These are phyloP conservation scores for Chlorella sp. DNA, from an alignment of 139 green algal species.

Conservation along the genomic window DNA sequence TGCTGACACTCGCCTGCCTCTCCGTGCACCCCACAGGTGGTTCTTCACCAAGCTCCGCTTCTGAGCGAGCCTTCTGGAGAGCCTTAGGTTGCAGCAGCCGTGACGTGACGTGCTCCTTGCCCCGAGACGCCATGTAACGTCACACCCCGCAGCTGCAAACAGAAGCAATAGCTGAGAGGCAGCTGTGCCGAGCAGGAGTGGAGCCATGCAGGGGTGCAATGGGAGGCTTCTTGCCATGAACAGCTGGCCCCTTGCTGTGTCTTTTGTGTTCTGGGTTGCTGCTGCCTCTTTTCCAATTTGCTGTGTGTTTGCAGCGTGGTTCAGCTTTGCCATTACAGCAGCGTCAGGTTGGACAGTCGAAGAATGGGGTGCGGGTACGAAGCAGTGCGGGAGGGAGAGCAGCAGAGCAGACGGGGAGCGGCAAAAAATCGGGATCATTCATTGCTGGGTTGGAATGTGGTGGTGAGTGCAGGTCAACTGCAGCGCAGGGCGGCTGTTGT, in stretches of 20 bases:
- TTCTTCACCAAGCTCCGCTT: slow-evolving; percentile 97
- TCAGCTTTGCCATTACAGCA: neutral
- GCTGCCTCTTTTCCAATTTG: too few species aligned
- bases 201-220: too few species aligned
- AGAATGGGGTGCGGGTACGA: neutral
- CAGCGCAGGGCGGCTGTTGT: too few species aligned
- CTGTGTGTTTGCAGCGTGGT: neutral
- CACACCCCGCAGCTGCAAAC: neutral
- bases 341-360: neutral
- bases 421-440: neutral
- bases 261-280: neutral
- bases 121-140: slow-evolving; percentile 12
- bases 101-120: neutral
- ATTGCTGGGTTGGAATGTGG: neutral
- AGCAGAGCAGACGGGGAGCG: neutral
- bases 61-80: neutral
- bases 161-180: too few species aligned
- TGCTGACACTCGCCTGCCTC: too few species aligned
- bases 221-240: too few species aligned
- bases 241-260: neutral
- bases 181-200: too few species aligned
- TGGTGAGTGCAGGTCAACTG: too few species aligned
- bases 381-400: neutral
- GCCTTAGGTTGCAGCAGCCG: slow-evolving; percentile 10
- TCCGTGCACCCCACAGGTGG: slow-evolving; percentile 63